phyloP scores from a whole-genome alignment of 257 asterid species.

The Salvia splendens region DNA sequence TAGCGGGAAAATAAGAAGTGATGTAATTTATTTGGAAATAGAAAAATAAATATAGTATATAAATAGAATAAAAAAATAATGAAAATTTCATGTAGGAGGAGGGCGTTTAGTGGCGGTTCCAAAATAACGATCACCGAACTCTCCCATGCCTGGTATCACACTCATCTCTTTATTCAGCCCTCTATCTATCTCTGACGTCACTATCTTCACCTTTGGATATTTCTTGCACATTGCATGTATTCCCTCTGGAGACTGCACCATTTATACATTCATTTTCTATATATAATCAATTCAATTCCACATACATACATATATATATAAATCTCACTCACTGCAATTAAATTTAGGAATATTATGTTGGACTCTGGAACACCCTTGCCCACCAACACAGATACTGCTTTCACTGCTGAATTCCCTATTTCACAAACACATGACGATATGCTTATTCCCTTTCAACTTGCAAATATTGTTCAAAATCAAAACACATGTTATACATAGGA shows the following conservation, averaged over 20 bases:
- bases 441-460: too few relatives aligned
- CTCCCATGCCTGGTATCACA: slow-evolving; percentile 97
- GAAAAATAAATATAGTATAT: too few relatives aligned
- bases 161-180: slow-evolving; percentile 64
- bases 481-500: too few relatives aligned
- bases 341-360: slow-evolving; percentile 88
- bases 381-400: slow-evolving; percentile 74
- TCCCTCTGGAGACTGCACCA: slow-evolving; percentile 87
- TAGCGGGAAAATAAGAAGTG: too few relatives aligned
- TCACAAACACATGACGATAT: neutral
- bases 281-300: neutral
- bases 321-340: slow-evolving; percentile 82
- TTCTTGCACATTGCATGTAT: slow-evolving; percentile 68
- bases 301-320: too few relatives aligned
- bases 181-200: slow-evolving; percentile 88
- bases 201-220: slow-evolving; percentile 73
- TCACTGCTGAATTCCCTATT: slow-evolving; percentile 74
- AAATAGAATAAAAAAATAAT: too few relatives aligned
- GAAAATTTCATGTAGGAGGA: too few relatives aligned
- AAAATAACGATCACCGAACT: slow-evolving; percentile 93
- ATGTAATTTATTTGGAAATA: too few relatives aligned
- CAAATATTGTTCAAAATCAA: too few relatives aligned
- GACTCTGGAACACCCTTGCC: slow-evolving; percentile 89
- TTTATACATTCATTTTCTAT: too few relatives aligned
- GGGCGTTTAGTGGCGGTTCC: slow-evolving; percentile 50